These are phyloP conservation scores for Teunomyces gatunensis DNA, from an alignment of 805 yeast species.

Conservation along the genomic window DNA sequence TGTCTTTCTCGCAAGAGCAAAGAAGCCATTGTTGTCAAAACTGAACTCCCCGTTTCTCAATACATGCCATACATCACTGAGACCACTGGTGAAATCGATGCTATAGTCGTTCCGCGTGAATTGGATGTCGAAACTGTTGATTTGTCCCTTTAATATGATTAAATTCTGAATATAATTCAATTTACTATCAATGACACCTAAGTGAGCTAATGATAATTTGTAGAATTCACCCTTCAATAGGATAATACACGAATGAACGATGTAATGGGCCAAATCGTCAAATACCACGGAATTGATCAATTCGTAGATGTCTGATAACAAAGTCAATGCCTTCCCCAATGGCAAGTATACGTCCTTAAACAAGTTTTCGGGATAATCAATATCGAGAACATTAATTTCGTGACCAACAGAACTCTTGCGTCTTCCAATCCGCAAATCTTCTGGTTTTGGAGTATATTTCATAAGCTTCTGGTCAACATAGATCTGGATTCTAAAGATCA, in stretches of 20 bases:
- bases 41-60: constrained; percentile 40
- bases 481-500: constrained; percentile 75
- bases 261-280: constrained; percentile 85
- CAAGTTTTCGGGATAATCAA: constrained; percentile 36
- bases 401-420: constrained; percentile 15
- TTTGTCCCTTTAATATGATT: constrained; percentile 64
- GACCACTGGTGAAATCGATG: constrained; percentile 75
- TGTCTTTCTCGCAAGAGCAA: constrained; percentile 58
- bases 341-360: constrained; percentile 65
- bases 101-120: constrained; percentile 67
- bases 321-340: constrained; percentile 59
- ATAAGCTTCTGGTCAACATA: constrained; percentile 68
- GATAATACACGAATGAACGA: constrained; percentile 72
- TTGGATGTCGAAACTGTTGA: constrained; percentile 76
- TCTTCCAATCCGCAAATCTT: constrained; percentile 61
- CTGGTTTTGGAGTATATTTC: constrained; percentile 61
- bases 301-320: constrained; percentile 77
- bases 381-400: constrained; percentile 19
- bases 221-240: constrained; percentile 57
- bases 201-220: constrained; percentile 39
- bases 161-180: constrained; percentile 72
- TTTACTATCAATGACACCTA: constrained; percentile 57
- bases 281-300: constrained; percentile 74
- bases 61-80: constrained; percentile 44
- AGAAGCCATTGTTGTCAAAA: constrained; percentile 31